A percentile compares a stretch with the other conserved stretches of the same genome.
Conservation (phyloP, 169 alveolate genomes). For the Eimeria acervulina region DNA sequence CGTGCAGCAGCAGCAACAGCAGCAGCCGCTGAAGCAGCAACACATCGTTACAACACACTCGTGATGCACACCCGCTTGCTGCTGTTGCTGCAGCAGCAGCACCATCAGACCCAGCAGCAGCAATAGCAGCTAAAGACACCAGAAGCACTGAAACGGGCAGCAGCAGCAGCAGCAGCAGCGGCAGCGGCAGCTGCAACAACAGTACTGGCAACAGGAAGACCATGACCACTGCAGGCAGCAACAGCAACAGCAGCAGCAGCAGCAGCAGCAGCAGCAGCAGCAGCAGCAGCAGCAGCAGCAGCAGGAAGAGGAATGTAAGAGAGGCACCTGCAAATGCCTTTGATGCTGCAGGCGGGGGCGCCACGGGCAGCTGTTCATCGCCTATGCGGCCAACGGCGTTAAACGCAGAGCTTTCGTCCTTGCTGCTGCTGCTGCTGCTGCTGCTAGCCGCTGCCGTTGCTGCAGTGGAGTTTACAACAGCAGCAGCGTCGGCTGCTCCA, state of each 20-base stretch:
- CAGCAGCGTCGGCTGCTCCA: slow-evolving; percentile 20
- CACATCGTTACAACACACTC: neutral
- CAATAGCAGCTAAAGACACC: neutral
- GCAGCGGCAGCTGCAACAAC: neutral
- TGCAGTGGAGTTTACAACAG: neutral
- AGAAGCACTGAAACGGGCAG: neutral
- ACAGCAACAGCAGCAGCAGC: too few relatives aligned
- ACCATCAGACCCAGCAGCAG: neutral
- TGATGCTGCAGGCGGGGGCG: slow-evolving; percentile 76
- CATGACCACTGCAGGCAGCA: too few relatives aligned
- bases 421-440: slow-evolving; percentile 63
- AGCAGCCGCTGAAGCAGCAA: neutral
- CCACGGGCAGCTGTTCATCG: slow-evolving; percentile 65
- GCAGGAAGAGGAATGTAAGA: slow-evolving; percentile 18
- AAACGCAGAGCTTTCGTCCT: slow-evolving; percentile 57
- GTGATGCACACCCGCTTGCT: neutral
- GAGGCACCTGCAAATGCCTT: slow-evolving; percentile 71
- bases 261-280: slow-evolving; percentile 3
- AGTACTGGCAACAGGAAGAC: neutral
- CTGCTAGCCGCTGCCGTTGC: slow-evolving; percentile 11
- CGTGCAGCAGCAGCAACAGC: slow-evolving; percentile 20
- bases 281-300: slow-evolving; percentile 21
- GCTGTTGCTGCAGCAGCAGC: slow-evolving; percentile 37
- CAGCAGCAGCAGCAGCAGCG: neutral
- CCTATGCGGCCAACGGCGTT: slow-evolving; percentile 75